Evolutionary conservation across 164 flowering plant genomes (phyloP).

Genomic region (Litsea cubeba): DNA sequence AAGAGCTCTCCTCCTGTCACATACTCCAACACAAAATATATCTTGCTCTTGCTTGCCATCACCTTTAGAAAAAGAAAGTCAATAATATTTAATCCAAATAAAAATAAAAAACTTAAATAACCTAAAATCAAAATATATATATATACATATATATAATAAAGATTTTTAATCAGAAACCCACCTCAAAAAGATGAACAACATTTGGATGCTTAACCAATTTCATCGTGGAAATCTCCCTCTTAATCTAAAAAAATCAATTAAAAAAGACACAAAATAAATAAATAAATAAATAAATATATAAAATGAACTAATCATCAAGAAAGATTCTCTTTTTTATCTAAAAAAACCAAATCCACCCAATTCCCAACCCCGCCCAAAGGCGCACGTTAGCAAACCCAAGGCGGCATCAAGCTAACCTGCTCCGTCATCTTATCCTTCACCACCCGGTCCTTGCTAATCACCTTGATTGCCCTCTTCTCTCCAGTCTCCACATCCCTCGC

Average conservation of each 20-base stretch:
- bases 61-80: constrained; percentile 1
- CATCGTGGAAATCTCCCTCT: constrained; percentile 15
- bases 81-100: not conserved
- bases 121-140: not conserved
- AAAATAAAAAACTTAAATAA: not conserved
- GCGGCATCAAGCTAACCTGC: constrained; percentile 6
- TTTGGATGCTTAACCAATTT: constrained; percentile 15
- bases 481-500: constrained; percentile 17
- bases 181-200: constrained; percentile 16
- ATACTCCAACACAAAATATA: constrained; percentile 16
- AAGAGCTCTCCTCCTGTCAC: constrained; percentile 17
- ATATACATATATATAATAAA: not conserved
- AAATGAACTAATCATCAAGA: not conserved
- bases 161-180: not conserved
- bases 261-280: not conserved
- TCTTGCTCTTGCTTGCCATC: constrained; percentile 19
- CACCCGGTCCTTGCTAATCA: constrained; percentile 10
- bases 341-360: not conserved
- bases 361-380: not conserved
- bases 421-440: constrained; percentile 13
- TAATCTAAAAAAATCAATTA: constrained; percentile 6
- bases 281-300: not conserved
- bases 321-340: not conserved
- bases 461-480: constrained; percentile 17
- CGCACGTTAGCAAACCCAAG: not conserved